Percentiles rank a stretch among this genome's conserved stretches.
These are phyloP conservation scores for Drechslerella dactyloides DNA, from an alignment of 2,329 filamentous ascomycete species.

Conservation along the genomic window DNA sequence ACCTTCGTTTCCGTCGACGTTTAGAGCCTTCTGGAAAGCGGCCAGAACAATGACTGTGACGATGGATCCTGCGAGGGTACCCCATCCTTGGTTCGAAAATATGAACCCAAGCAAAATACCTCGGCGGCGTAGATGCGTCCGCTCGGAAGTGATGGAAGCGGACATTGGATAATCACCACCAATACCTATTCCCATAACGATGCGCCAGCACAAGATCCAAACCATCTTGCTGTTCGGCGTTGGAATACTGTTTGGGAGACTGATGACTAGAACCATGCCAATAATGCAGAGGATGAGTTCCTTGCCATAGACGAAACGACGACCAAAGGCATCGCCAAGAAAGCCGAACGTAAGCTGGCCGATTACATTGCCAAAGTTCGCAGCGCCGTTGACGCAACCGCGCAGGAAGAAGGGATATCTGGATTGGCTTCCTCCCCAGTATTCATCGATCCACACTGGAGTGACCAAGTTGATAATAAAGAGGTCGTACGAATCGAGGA, in stretches of 20 bases:
- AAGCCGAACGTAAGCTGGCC: slow-evolving; percentile 82
- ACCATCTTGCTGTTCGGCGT: slow-evolving; percentile 59
- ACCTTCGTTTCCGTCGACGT: slow-evolving; percentile 48
- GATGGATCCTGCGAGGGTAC: slow-evolving; percentile 53
- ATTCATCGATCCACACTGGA: slow-evolving; percentile 54
- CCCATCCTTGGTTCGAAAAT: slow-evolving; percentile 55
- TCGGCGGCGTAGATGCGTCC: slow-evolving; percentile 54
- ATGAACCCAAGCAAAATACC: slow-evolving; percentile 53
- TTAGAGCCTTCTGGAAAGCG: slow-evolving; percentile 53
- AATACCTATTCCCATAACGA: slow-evolving; percentile 79
- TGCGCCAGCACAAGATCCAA: slow-evolving; percentile 76
- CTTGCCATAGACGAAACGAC: slow-evolving; percentile 83
- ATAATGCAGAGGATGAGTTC: slow-evolving; percentile 72
- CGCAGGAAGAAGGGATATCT: slow-evolving; percentile 46
- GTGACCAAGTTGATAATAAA: slow-evolving; percentile 77
- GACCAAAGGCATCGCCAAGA: slow-evolving; percentile 77
- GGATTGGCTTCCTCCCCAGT: slow-evolving; percentile 38
- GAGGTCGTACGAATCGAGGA: slow-evolving; percentile 82
- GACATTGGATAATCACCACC: slow-evolving; percentile 84
- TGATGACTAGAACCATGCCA: slow-evolving; percentile 53
- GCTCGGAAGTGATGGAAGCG: slow-evolving; percentile 82
- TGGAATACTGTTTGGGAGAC: slow-evolving; percentile 49
- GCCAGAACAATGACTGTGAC: slow-evolving; percentile 54
- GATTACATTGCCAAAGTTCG: slow-evolving; percentile 71
- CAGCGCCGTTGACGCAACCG: slow-evolving; percentile 45